Base-by-base conservation (phyloP, 2,329 filamentous ascomycete species). In the Thielaviopsis ethacetica region DNA sequence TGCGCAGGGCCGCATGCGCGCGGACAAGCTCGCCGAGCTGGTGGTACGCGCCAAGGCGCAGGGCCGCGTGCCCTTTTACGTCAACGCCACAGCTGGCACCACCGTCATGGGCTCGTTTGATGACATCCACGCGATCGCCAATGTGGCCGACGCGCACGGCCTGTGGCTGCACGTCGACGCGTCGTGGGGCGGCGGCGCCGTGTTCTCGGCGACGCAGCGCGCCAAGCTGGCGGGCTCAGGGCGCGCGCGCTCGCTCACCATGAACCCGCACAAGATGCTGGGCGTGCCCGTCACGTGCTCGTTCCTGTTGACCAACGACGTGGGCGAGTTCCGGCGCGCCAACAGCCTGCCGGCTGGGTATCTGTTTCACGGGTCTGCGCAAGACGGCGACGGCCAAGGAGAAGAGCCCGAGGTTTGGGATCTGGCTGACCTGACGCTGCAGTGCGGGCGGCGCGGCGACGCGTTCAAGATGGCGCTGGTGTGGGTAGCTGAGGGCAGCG, bases 201-300 rank as follows among this genome's bases (percentile, higher is more conserved):
- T 88, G 63, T 96, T 97, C 72, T 86, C 83, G 0, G 66, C 76
- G n/a, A 72, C 72, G 60, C 84, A 86, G 51, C 74, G 73, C 53
- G 67, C 68, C 62, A 87, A 89, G 67, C 73, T 97, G 10, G 69
- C 73, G 1, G 91, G 91, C 15, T 75, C 79, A 1, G 77, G 90
- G 52, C 76, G 85, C 49, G 93, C 91, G 10, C 80, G 96, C 70
- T 88, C 83, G 15, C 75, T 97, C 47, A 88, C 90, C 1, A 80
- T 95, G 58, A 97, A 95, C 70, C 91, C 93, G 60, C 93, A 98
- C 73, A 97, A 97, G 73, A 97, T 97, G 93, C 80, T 97, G 68
- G 88, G 88, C 61, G 87, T 89, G 2, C 91, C 93, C 0, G 74
- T 94, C 49, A 95, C 91, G 0, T 97, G 91, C 72, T 91, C 86